These are phyloP conservation scores for Colletotrichum destructivum DNA, from an alignment of 2,329 filamentous ascomycete genomes.

Conservation along the genomic window DNA sequence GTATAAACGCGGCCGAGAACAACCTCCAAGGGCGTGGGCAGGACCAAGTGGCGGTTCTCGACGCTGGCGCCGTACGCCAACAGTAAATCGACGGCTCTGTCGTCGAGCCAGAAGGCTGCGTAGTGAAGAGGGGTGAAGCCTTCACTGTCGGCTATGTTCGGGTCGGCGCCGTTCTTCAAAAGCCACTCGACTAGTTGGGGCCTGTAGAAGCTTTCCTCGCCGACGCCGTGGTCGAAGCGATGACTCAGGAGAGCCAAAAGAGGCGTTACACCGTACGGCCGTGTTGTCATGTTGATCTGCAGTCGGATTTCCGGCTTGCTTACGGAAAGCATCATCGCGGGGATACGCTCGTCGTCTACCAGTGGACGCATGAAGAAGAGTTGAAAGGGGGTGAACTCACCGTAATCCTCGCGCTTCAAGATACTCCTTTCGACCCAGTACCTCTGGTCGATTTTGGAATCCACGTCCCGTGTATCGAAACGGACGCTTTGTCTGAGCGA, in stretches of 20 bases:
- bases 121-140: constrained; percentile 32
- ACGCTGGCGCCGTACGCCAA: constrained; percentile 11
- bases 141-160: constrained; percentile 21
- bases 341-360: constrained; percentile 22
- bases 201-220: constrained; percentile 22
- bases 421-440: background rate
- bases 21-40: constrained; percentile 5
- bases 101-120: constrained; percentile 34
- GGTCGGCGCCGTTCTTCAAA: constrained; percentile 23
- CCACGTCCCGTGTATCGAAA: background rate
- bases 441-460: background rate
- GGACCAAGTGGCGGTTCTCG: background rate
- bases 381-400: constrained; percentile 21
- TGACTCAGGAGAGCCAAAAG: constrained; percentile 27
- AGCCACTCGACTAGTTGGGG: constrained; percentile 29
- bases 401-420: background rate
- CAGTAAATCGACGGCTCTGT: constrained; percentile 9
- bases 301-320: background rate
- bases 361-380: constrained; percentile 31
- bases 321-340: constrained; percentile 16
- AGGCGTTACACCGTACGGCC: background rate
- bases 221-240: constrained; percentile 20
- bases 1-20: constrained; percentile 9
- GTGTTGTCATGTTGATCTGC: constrained; percentile 2
- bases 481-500: background rate